These are phyloP conservation scores for Paraconiothyrium brasiliense DNA, from an alignment of 2,329 filamentous ascomycete genomes.

Conservation along the genomic window DNA sequence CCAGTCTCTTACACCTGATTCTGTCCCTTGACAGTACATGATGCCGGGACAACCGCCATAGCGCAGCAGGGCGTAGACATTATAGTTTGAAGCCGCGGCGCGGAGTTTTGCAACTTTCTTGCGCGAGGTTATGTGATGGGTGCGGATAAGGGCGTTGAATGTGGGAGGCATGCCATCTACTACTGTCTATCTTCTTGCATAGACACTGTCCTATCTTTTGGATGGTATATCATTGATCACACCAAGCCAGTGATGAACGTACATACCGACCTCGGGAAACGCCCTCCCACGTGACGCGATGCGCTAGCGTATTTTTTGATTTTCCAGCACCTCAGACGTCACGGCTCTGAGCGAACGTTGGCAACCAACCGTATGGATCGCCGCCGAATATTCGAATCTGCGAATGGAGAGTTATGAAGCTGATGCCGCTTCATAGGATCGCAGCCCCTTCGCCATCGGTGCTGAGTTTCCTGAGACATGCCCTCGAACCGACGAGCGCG, in stretches of 20 bases:
- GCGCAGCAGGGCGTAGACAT: constrained; percentile 72
- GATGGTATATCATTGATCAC: neutral
- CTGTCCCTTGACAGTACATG: constrained; percentile 78
- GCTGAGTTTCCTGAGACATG: constrained; percentile 47
- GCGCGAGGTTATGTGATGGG: constrained; percentile 82
- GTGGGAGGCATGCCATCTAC: constrained; percentile 34
- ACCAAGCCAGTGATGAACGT: neutral
- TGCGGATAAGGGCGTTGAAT: constrained; percentile 74
- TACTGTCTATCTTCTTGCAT: neutral
- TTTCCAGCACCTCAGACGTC: constrained; percentile 26
- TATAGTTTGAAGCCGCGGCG: constrained; percentile 69
- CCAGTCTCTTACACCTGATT: constrained; percentile 68
- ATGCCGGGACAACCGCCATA: constrained; percentile 76
- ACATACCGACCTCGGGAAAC: constrained; percentile 1
- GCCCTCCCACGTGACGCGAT: constrained; percentile 37
- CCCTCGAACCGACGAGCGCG: constrained; percentile 38
- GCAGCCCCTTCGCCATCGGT: constrained; percentile 48
- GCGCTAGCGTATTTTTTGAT: constrained; percentile 31
- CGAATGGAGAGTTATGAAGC: constrained; percentile 49
- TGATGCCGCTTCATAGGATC: constrained; percentile 41
- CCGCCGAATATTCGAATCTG: constrained; percentile 25
- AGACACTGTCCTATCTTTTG: neutral
- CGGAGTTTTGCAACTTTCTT: constrained; percentile 74
- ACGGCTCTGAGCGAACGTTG: constrained; percentile 4
- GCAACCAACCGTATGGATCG: constrained; percentile 40